Evolutionary conservation across 2,329 filamentous ascomycete species (phyloP).

Genomic region (Westerdykella sp.): DNA sequence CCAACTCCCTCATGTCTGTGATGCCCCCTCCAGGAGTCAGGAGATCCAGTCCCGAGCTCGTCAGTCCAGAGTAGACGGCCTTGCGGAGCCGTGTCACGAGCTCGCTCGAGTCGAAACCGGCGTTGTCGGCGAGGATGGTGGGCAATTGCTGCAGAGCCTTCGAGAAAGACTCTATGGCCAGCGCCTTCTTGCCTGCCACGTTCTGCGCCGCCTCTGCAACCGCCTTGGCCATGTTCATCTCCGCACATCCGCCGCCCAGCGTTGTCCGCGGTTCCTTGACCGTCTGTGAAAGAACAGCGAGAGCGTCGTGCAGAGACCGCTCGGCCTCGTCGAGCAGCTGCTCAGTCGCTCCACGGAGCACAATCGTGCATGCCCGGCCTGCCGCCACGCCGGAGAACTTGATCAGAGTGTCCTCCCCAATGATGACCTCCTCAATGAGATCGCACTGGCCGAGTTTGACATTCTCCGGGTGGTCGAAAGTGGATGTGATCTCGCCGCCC

Average conservation of each 20-base stretch:
- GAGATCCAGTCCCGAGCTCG: slow-evolving; percentile 84
- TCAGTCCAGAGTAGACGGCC: slow-evolving; percentile 91
- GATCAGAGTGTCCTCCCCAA: slow-evolving; percentile 95
- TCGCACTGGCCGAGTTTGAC: slow-evolving; percentile 96
- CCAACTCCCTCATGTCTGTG: slow-evolving; percentile 89
- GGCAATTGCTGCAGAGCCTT: slow-evolving; percentile 85
- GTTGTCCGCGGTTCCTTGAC: slow-evolving; percentile 92
- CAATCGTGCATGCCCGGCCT: slow-evolving; percentile 91
- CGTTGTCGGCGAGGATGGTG: slow-evolving; percentile 95
- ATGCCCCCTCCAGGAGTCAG: slow-evolving; percentile 86
- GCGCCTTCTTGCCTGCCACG: slow-evolving; percentile 91
- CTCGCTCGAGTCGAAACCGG: slow-evolving; percentile 90
- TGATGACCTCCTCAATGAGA: slow-evolving; percentile 94
- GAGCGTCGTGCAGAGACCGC: slow-evolving; percentile 88
- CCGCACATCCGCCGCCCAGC: slow-evolving; percentile 88
- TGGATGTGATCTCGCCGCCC: slow-evolving; percentile 93
- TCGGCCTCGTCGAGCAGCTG: slow-evolving; percentile 96
- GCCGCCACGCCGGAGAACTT: slow-evolving; percentile 95
- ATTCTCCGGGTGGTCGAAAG: slow-evolving; percentile 95
- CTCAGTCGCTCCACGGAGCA: slow-evolving; percentile 91
- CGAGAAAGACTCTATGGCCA: slow-evolving; percentile 87
- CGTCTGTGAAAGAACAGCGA: slow-evolving; percentile 94
- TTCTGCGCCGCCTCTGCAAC: slow-evolving; percentile 91
- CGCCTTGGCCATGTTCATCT: slow-evolving; percentile 99
- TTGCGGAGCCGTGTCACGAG: slow-evolving; percentile 86